Evolutionary conservation across 2,329 filamentous ascomycete species (phyloP).

Genomic region (Trichoderma asperellum): DNA sequence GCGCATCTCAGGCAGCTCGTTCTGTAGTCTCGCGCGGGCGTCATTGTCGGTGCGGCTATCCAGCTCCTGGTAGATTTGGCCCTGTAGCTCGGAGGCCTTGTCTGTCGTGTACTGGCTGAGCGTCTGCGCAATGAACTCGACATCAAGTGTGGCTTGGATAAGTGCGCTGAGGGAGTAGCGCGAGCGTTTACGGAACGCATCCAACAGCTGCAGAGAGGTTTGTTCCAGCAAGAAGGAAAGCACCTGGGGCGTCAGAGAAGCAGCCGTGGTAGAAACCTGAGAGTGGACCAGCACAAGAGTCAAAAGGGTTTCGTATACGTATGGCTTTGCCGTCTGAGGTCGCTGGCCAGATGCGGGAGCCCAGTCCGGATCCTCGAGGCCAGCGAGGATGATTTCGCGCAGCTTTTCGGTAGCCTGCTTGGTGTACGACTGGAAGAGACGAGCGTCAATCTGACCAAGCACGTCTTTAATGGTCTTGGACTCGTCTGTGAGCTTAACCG

Average conservation of each 20-base stretch:
- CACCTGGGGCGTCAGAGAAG: slow-evolving; percentile 76
- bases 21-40: slow-evolving; percentile 77
- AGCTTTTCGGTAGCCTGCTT: slow-evolving; percentile 72
- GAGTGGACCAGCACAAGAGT: slow-evolving; percentile 88
- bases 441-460: slow-evolving; percentile 84
- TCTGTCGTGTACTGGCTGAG: slow-evolving; percentile 88
- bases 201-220: slow-evolving; percentile 76
- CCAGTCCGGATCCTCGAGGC: slow-evolving; percentile 75
- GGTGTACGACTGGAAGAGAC: slow-evolving; percentile 91
- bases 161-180: slow-evolving; percentile 78
- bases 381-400: slow-evolving; percentile 69
- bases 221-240: slow-evolving; percentile 86
- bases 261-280: slow-evolving; percentile 79
- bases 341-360: slow-evolving; percentile 58
- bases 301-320: slow-evolving; percentile 86
- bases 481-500: slow-evolving; percentile 91
- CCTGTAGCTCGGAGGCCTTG: slow-evolving; percentile 77
- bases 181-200: slow-evolving; percentile 70
- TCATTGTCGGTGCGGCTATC: slow-evolving; percentile 89
- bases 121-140: slow-evolving; percentile 95
- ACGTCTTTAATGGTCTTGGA: slow-evolving; percentile 90
- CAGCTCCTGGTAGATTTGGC: slow-evolving; percentile 88
- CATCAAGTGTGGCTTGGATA: slow-evolving; percentile 96
- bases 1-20: slow-evolving; percentile 87
- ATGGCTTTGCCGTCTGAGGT: slow-evolving; percentile 79